Conservation (phyloP, 1,139 yeast species). For the Blastobotrys elegans region DNA sequence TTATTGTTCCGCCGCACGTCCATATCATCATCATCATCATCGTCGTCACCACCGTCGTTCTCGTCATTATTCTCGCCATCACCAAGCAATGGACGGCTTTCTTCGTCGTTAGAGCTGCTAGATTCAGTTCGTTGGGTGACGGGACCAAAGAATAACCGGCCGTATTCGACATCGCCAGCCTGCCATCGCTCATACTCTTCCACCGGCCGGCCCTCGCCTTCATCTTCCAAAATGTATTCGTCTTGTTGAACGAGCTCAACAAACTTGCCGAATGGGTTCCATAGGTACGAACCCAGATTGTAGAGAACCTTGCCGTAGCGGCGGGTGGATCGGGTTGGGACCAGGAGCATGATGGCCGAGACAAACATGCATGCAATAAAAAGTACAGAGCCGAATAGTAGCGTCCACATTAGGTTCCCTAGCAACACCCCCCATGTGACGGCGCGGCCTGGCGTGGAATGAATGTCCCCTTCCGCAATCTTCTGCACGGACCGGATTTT, state of each 20-base stretch:
- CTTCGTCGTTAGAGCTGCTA: neutral
- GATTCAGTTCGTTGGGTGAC: neutral
- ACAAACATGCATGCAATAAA: conserved; percentile 51
- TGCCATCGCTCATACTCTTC: conserved; percentile 91
- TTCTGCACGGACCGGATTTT: conserved; percentile 87
- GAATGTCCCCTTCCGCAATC: conserved; percentile 91
- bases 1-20: conserved; percentile 23
- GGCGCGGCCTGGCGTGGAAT: conserved; percentile 56
- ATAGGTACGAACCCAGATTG: conserved; percentile 62
- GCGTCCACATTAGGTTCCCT: conserved; percentile 74
- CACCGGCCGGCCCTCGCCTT: conserved; percentile 78
- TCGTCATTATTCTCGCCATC: conserved; percentile 24
- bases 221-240: conserved; percentile 80
- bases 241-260: conserved; percentile 75
- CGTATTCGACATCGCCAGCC: conserved; percentile 55
- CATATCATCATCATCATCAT: too few relatives aligned
- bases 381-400: conserved; percentile 64
- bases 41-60: conserved; percentile 6
- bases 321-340: conserved; percentile 40
- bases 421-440: conserved; percentile 61
- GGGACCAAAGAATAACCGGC: conserved; percentile 69
- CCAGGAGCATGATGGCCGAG: conserved; percentile 41
- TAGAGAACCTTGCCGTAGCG: conserved; percentile 59
- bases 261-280: conserved; percentile 86
- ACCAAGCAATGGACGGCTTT: conserved; percentile 9